Evolutionary conservation across 441 rosid genomes (phyloP), one percentile per base, ranked within the genome.

Genomic region (Erodium trifolium): DNA sequence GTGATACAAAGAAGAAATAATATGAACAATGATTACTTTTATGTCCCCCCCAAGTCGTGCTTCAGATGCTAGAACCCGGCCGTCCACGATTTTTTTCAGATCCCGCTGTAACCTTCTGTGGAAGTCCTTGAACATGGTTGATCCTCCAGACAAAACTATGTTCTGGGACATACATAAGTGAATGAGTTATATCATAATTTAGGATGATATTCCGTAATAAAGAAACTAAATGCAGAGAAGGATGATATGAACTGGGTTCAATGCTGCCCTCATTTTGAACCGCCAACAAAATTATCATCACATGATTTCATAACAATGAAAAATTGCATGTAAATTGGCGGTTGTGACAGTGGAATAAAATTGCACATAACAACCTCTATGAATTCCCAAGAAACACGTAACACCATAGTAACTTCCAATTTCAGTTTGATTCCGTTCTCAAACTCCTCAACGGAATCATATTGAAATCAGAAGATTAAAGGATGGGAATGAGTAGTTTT

Each of bases 51-150:
- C 88, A 62, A 83, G 83, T 68, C 89, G 92, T 68, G 91, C 85
- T 80, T 87, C 91, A 59, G 92, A 87, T 63, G 95, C 88, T 72
- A 83, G 90, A 79, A 87, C 93, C 59, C 99, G 88, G 63, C 92
- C 84, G 84, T 95, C 99, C 51, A 95, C 99, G 71, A 95, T 95
- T 78, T 92, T 95, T 82, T 95, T 95, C 70, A 95, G 75, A 83
- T 95, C 99, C 68, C 99, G 89, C 73, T 95, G 99, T 86, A 95
- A 84, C 84, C 99, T 89, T 84, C 97, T 86, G 76, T 91, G 92
- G 71, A 95, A 92, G 82, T 95, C 99, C 81, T 95, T 95, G 87
- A 95, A 95, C 99, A 95, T 89, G 59, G 99, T 95, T 74, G 99
- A 95, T 53, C 99, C 98, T 65, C 99, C 99, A 43, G 99, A 92